These are phyloP conservation scores for Boletus reticuloceps DNA, from an alignment of 768 basidiomycete genomes.

Conservation along the genomic window DNA sequence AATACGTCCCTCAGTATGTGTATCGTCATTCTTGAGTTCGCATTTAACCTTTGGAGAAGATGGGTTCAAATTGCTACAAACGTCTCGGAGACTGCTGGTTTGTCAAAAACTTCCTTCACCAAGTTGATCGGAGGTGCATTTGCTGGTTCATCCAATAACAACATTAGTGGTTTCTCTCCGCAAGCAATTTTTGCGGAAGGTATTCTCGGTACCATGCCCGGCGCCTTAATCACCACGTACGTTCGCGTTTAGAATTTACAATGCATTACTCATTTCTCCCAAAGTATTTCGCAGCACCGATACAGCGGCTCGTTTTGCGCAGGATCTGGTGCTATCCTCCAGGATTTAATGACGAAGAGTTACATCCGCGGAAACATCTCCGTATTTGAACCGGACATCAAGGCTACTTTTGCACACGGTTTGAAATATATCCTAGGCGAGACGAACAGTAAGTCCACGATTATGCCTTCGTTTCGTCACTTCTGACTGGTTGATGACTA, in stretches of 20 bases:
- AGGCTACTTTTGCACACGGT: conserved; percentile 42
- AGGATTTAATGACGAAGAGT: conserved; percentile 65
- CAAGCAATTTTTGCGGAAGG: conserved; percentile 54
- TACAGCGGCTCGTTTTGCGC: conserved; percentile 62
- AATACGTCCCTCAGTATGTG: conserved; percentile 52
- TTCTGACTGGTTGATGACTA: conserved; percentile 1
- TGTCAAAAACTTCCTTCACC: conserved; percentile 38
- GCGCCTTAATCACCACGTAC: conserved; percentile 52
- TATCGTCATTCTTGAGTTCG: not conserved
- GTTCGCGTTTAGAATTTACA: conserved; percentile 13
- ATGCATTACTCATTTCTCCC: not conserved
- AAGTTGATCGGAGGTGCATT: conserved; percentile 51
- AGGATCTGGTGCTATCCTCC: conserved; percentile 51
- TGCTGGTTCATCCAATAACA: conserved; percentile 46
- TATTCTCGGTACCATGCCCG: conserved; percentile 46
- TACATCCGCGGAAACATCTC: conserved; percentile 57
- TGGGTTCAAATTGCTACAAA: conserved; percentile 54
- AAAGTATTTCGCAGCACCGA: conserved; percentile 40
- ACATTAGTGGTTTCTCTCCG: conserved; percentile 52
- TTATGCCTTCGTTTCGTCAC: conserved; percentile 6
- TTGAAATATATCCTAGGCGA: conserved; percentile 63
- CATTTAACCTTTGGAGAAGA: conserved; percentile 29
- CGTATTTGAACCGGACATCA: conserved; percentile 50
- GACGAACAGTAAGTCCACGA: conserved; percentile 50
- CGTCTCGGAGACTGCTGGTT: conserved; percentile 39